phyloP scores from a whole-genome alignment of 2,329 filamentous ascomycete species.

The Alternaria solani region DNA sequence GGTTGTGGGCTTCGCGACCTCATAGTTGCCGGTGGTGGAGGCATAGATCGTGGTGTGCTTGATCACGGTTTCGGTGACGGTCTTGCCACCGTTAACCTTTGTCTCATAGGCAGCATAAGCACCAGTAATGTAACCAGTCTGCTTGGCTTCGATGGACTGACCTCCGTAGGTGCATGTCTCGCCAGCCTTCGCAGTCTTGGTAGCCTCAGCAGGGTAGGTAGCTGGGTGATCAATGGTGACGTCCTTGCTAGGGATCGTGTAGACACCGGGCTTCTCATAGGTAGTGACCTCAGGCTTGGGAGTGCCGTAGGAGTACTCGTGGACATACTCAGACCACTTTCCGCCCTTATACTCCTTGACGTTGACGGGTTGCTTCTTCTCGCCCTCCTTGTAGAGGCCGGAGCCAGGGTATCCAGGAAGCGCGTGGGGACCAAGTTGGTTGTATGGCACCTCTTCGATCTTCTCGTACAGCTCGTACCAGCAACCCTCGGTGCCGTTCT shows the following conservation, averaged over 20 bases:
- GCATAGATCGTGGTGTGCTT: conserved; percentile 34
- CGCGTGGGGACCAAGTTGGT: conserved; percentile 39
- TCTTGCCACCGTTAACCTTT: conserved; percentile 18
- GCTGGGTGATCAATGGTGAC: conserved; percentile 31
- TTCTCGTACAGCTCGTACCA: conserved; percentile 47
- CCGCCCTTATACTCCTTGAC: conserved; percentile 44
- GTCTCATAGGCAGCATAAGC: conserved; percentile 36
- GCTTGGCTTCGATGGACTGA: conserved; percentile 26
- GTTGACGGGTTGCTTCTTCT: conserved; percentile 35
- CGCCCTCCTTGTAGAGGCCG: conserved; percentile 34
- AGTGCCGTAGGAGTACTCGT: conserved; percentile 33
- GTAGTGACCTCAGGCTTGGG: conserved; percentile 39
- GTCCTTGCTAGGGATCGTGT: conserved; percentile 41
- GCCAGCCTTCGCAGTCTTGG: conserved; percentile 30
- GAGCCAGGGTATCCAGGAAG: conserved; percentile 40
- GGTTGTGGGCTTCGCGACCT: conserved; percentile 45
- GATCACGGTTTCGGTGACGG: conserved; percentile 36
- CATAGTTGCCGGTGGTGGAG: conserved; percentile 37
- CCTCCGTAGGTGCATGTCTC: conserved; percentile 41
- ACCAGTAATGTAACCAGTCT: conserved; percentile 37
- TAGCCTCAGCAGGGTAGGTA: conserved; percentile 33
- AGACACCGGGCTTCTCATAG: conserved; percentile 40
- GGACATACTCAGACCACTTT: conserved; percentile 38
- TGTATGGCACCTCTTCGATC: conserved; percentile 37
- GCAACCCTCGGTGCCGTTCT: conserved; percentile 25